Conservation (phyloP, 805 yeast genomes). For the Yamadazyma takamatsuzukensis region DNA sequence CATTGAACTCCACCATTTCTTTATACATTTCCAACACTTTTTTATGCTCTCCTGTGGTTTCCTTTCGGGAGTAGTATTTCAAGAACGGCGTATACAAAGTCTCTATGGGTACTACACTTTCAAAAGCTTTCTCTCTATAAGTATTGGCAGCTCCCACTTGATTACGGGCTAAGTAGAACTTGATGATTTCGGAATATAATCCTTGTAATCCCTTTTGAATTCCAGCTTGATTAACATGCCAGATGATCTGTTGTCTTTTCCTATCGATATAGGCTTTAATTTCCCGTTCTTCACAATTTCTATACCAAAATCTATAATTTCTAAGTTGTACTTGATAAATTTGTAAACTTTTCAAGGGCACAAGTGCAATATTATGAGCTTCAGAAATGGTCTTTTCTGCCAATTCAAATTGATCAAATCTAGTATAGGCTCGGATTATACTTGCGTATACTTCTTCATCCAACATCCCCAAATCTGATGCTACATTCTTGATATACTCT, state of each 20-base stretch:
- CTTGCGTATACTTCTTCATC: constrained; percentile 24
- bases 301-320: constrained; percentile 29
- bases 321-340: constrained; percentile 26
- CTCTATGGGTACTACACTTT: constrained; percentile 19
- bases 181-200: constrained; percentile 25
- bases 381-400: constrained; percentile 31
- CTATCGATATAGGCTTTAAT: constrained; percentile 3
- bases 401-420: constrained; percentile 24
- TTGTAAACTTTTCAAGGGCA: constrained; percentile 26
- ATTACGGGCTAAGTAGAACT: constrained; percentile 16
- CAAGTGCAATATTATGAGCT: constrained; percentile 26
- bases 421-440: constrained; percentile 26
- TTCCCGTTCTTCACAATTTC: constrained; percentile 6
- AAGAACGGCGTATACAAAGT: constrained; percentile 28
- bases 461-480: constrained; percentile 13
- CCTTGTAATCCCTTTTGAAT: constrained; percentile 2
- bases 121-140: constrained; percentile 14
- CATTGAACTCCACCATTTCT: constrained; percentile 26
- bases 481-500: constrained; percentile 16
- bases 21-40: constrained; percentile 28
- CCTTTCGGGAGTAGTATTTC: constrained; percentile 14
- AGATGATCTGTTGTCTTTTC: constrained; percentile 5
- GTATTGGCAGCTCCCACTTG: constrained; percentile 18
- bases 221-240: constrained; percentile 8
- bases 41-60: constrained; percentile 17